These are phyloP conservation scores for Actinomucor elegans DNA, from an alignment of 371 early-diverging fungal species.

Conservation along the genomic window DNA sequence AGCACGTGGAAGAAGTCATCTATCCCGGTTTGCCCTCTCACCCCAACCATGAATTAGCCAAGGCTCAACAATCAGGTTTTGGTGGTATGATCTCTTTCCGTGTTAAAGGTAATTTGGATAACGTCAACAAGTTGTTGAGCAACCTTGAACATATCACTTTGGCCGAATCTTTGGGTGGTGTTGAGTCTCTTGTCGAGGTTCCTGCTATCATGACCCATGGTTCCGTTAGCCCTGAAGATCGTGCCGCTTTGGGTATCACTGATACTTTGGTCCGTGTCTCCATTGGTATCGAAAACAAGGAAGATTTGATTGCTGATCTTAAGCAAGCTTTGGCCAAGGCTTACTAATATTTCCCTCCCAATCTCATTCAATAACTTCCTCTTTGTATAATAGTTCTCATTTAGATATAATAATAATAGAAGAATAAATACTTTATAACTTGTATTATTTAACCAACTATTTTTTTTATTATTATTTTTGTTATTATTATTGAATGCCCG, in stretches of 20 bases:
- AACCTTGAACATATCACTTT: constrained; percentile 73
- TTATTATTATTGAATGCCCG: too few relatives aligned
- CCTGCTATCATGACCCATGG: constrained; percentile 91
- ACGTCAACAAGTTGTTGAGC: constrained; percentile 71
- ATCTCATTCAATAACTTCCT: background rate
- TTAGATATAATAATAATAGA: too few relatives aligned
- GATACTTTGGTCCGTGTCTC: constrained; percentile 82
- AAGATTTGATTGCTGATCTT: constrained; percentile 76
- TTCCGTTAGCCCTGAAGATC: constrained; percentile 72
- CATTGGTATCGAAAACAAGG: constrained; percentile 81
- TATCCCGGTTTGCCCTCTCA: constrained; percentile 86
- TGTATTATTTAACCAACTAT: too few relatives aligned
- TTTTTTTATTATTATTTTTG: too few relatives aligned
- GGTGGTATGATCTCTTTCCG: constrained; percentile 91
- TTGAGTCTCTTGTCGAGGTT: constrained; percentile 81
- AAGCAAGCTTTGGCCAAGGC: constrained; percentile 56
- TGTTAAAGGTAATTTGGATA: constrained; percentile 68
- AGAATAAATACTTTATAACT: too few relatives aligned
- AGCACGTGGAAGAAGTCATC: constrained; percentile 73
- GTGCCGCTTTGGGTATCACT: constrained; percentile 77
- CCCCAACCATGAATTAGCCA: constrained; percentile 81
- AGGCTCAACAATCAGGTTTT: constrained; percentile 75
- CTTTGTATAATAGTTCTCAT: background rate
- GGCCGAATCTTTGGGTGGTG: constrained; percentile 87
- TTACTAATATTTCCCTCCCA: constrained; percentile 14